These are phyloP conservation scores for Candida xyloterini DNA, from an alignment of 805 yeast genomes.

Conservation along the genomic window DNA sequence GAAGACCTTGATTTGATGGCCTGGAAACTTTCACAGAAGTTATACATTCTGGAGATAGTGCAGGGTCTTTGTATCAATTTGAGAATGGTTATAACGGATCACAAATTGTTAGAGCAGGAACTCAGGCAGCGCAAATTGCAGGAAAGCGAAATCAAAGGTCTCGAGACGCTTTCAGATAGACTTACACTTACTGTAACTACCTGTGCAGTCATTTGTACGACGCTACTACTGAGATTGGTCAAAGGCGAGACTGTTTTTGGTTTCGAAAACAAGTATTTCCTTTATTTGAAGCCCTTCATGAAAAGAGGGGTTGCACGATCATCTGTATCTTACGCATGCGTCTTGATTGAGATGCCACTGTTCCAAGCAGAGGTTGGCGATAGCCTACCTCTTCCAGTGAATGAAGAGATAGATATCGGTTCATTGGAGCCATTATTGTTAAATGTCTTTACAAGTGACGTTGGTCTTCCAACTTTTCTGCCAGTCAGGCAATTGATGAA, in stretches of 20 bases:
- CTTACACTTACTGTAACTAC: neutral
- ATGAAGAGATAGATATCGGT: no score
- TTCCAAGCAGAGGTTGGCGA: no score
- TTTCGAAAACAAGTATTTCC: slow-evolving; percentile 1
- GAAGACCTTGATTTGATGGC: slow-evolving; percentile 4
- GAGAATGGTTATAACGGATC: slow-evolving; percentile 1
- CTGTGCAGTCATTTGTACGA: slow-evolving; percentile 5
- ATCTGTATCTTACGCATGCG: slow-evolving; percentile 2
- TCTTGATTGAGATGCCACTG: neutral
- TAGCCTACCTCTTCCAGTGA: no score
- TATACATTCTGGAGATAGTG: slow-evolving; percentile 6
- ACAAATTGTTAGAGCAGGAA: slow-evolving; percentile 4
- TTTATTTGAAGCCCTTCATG: slow-evolving; percentile 11
- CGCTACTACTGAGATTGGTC: slow-evolving; percentile 3
- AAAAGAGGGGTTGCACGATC: slow-evolving; percentile 1
- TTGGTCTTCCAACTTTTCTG: neutral
- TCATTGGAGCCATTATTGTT: neutral
- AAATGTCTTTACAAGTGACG: neutral
- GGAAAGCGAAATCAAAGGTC: slow-evolving; percentile 1
- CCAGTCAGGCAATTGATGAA: slow-evolving; percentile 6
- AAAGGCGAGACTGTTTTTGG: slow-evolving; percentile 8
- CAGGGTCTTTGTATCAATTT: slow-evolving; percentile 8
- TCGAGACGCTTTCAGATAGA: slow-evolving; percentile 2
- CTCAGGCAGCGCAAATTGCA: slow-evolving; percentile 3
- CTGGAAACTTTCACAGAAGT: slow-evolving; percentile 6